Conservation (phyloP, 2,329 filamentous ascomycete species). For the Myriosclerotinia curreyana region DNA sequence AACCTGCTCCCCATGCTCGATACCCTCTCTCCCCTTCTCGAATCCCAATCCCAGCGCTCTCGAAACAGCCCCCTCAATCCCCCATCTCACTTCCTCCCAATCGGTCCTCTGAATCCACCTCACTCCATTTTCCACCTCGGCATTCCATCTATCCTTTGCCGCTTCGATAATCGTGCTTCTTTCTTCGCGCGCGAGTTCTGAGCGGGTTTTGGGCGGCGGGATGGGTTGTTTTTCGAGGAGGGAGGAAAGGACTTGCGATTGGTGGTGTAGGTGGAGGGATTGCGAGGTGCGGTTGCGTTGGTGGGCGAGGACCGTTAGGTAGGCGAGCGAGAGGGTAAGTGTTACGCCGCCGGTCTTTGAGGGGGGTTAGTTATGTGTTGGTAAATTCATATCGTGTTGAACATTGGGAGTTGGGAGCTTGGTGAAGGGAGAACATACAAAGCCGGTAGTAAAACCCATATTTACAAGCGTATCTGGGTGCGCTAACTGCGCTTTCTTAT, state of each 20-base stretch:
- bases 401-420: neutral
- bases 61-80: slow-evolving; percentile 50
- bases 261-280: slow-evolving; percentile 39
- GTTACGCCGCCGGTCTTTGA: slow-evolving; percentile 70
- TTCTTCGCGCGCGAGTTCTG: slow-evolving; percentile 51
- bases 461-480: slow-evolving; percentile 24
- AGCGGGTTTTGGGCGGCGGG: slow-evolving; percentile 49
- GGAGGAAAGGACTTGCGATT: slow-evolving; percentile 52
- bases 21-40: slow-evolving; percentile 36
- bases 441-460: slow-evolving; percentile 73
- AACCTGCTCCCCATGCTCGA: slow-evolving; percentile 36
- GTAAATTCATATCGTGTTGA: neutral
- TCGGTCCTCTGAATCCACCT: slow-evolving; percentile 63
- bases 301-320: slow-evolving; percentile 68
- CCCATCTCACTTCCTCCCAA: slow-evolving; percentile 61
- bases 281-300: slow-evolving; percentile 56
- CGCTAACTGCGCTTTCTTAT: slow-evolving; percentile 26
- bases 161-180: slow-evolving; percentile 59
- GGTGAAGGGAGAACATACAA: slow-evolving; percentile 52
- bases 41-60: slow-evolving; percentile 41
- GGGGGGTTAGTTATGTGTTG: slow-evolving; percentile 22
- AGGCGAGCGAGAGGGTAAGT: slow-evolving; percentile 69
- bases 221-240: slow-evolving; percentile 51
- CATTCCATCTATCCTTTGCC: slow-evolving; percentile 76
- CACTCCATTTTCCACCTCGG: slow-evolving; percentile 65